Evolutionary conservation across 495 filamentous ascomycete genomes (phyloP), one percentile per base, ranked within the genome.

Genomic region (Xylaria venustula): DNA sequence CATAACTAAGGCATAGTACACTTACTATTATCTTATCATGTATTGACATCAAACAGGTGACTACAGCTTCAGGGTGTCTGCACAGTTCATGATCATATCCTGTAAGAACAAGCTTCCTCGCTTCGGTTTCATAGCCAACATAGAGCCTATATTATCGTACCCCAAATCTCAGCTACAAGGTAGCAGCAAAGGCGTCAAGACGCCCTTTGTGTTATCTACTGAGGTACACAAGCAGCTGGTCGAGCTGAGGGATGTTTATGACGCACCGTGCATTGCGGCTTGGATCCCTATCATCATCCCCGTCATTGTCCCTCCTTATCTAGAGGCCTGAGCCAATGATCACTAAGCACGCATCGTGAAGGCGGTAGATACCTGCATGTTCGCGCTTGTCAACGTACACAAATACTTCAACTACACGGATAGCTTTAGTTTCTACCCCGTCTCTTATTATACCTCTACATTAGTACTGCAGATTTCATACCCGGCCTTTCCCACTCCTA

Each of bases 301-400:
- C 56, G 46, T 59, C 40, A 19, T 47, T 61, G 28, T 61, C 36
- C 25, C 41, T 61, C 49, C 49, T 61, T 61, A 61, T 61, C 58
- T 54, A 28, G 17, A 15, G 15, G 28, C 14, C 25, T 37, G 12
- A 36, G 41, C 46, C 58, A 54, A 54, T 51, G 58, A 37, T 17
- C 23, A 9, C 56, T 14, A 30, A 14, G 32, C 17, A 19, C 28
- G 23, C 8, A 46, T 25, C 47, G 26, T 61, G 34, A 25, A 54
- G 37, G 40, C 17, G 28, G 37, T 46, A 47, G 48, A 40, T 61
- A 36, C 49, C 47, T 51, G 46, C 56, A 59, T 59, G 56, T 15
- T 51, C 47, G 47, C 46, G 56, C 54, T 47, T 57, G 19, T 37
- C 54, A 28, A 37, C 19, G 44, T 23, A 11, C 41, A 17, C 17